Evolutionary conservation across 352 stramenopile species (phyloP), one percentile per base, ranked within the genome.

Genomic region (Globisporangium parvum): DNA sequence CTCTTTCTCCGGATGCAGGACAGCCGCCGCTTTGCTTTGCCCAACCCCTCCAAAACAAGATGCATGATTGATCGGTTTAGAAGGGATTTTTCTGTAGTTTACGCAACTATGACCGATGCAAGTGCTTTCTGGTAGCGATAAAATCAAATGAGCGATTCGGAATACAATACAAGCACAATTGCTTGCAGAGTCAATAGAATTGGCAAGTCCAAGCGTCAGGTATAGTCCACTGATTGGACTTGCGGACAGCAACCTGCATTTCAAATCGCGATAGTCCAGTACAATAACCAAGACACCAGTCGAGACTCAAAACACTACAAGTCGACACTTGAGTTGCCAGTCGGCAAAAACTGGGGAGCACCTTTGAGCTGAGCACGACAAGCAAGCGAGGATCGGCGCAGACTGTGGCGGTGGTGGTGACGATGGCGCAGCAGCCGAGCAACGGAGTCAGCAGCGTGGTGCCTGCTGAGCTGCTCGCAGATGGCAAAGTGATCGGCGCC

Each of bases 401-500:
- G 47, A 41, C 21, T n/a, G 45, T 17, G 21, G 11, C 9, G 18
- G 45, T 41, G 18, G 39, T n/a, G 21, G 3, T 28, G 47, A 52
- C 17, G 17, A 41, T 2, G 28, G 15, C 54, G 58, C 47, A 51
- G 58, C 57, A 63, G 41, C n/a, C 17, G 50, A 63, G 57, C 50
- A 63, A 59, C 53, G 57, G 56, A 17, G 45, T 44, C 41, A 35
- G 21, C 42, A 17, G 54, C 51, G 56, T 61, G 53, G 53, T 91
- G 61, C 78, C 80, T 14, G 57, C 60, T 10, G 75, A 91, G 64
- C 68, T 91, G 45, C 74, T 74, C 60, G 73, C 71, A 26, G 81
- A 91, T 63, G 70, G 74, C 53, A 67, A 73, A 44, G 70, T 77
- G 23, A 69, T 91, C 17, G 79, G 81, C 49, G 75, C 77, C 44